Base-by-base conservation (phyloP, 441 rosid species). In the Erysimum cheiri region DNA sequence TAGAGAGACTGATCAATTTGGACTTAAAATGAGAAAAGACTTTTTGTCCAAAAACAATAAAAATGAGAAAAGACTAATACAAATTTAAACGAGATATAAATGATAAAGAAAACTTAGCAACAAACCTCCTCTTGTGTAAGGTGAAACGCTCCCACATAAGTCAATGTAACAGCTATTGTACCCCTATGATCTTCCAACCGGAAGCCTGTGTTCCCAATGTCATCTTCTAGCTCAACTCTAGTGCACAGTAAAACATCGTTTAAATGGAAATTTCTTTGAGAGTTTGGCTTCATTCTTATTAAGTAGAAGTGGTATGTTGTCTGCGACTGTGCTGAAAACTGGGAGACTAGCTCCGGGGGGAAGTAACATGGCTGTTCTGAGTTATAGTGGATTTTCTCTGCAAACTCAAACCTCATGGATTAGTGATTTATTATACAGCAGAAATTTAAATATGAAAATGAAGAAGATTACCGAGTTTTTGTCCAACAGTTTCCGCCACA, bases 281-380 rank as follows among this genome's bases (percentile, higher is more conserved):
- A 86, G 39, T 78, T 67, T 63, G 74, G 85, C 53, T 75, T 74
- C 77, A 92, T 73, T 59, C 82, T 82, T 28, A 92, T 83, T 33
- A 81, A 55, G 77, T 95, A 92, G 75, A 87, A 84, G 63, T 80
- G 77, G 64, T 90, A 92, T 31, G 29, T 41, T 63, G 63, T 59
- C 49, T 57, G 59, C 37, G 73, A 40, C 53, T 59, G 35, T 6
- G 55, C 11, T n/a, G 73, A 67, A 50, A 75, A 68, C 40, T 36
- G 70, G 69, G 77, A 71, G 40, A 84, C 88, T 37, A 92, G 77
- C 77, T 92, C 96, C 50, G 86, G 85, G 5, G 98, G 99, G 61
- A 86, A 79, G 76, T 84, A 95, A 24, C 78, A 33, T 13, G 96
- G 95, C 36, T 89, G 96, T 40, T 86, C 87, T 35, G 83, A 82